A percentile compares a stretch with the other conserved stretches of the same genome.
These are phyloP conservation scores for Podospora pseudopauciseta DNA, from an alignment of 495 filamentous ascomycete genomes.

Conservation along the genomic window DNA sequence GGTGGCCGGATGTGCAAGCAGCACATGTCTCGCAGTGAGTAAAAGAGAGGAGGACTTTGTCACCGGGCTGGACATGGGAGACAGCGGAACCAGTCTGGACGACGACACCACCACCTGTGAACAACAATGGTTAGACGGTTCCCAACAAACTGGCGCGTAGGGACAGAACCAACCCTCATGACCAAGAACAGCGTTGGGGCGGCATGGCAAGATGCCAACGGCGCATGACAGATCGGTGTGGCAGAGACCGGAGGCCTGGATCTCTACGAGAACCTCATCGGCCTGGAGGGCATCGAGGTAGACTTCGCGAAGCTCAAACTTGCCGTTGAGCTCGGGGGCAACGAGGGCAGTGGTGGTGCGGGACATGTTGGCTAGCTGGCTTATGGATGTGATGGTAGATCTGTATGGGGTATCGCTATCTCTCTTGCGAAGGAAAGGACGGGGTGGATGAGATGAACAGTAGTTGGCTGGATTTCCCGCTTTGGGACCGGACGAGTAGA, in stretches of 20 bases:
- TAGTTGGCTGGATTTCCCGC: background rate
- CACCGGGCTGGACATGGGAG: constrained; percentile 52
- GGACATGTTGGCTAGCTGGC: constrained; percentile 11
- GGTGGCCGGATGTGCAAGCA: constrained; percentile 63
- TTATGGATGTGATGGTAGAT: background rate
- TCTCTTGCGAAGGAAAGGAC: background rate
- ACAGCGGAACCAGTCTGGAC: constrained; percentile 53
- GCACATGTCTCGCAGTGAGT: constrained; percentile 38
- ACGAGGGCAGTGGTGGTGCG: constrained; percentile 31
- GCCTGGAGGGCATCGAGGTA: constrained; percentile 35
- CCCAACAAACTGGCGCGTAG: background rate
- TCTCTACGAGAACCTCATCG: constrained; percentile 69
- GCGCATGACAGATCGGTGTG: constrained; percentile 62
- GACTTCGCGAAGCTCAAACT: constrained; percentile 24
- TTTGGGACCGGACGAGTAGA: background rate
- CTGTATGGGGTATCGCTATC: constrained; percentile 1
- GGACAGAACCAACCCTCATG: constrained; percentile 54
- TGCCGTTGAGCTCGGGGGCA: constrained; percentile 27
- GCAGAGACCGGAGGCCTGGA: constrained; percentile 73
- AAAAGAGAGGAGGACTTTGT: constrained; percentile 54
- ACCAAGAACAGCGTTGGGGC: constrained; percentile 65
- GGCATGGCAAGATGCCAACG: constrained; percentile 33
- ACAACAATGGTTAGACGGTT: background rate
- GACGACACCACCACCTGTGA: constrained; percentile 57
- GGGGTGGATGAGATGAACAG: background rate